Percentiles rank a stretch among this genome's conserved stretches.
These are phyloP conservation scores for Physaria fendleri DNA, from an alignment of 345 rosid genomes.

Conservation along the genomic window DNA sequence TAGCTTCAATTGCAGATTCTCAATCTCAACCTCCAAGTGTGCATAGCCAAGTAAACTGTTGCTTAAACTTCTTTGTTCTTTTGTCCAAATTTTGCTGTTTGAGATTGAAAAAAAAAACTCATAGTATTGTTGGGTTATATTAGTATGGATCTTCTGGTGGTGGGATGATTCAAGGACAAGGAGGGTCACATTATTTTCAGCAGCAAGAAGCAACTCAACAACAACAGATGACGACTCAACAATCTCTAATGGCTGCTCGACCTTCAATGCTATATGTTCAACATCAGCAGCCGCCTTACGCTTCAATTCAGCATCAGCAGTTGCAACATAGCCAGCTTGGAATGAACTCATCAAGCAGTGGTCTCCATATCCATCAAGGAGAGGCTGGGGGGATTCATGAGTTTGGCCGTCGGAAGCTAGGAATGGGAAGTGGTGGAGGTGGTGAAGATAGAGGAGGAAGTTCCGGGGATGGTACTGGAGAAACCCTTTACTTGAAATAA, in stretches of 20 bases:
- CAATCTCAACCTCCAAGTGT: constrained; percentile 82
- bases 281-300: constrained; percentile 54
- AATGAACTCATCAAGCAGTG: constrained; percentile 72
- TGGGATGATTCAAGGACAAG: constrained; percentile 62
- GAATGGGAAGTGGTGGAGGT: constrained; percentile 67
- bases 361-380: constrained; percentile 37
- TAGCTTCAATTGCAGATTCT: constrained; percentile 98
- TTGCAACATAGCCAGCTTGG: constrained; percentile 90
- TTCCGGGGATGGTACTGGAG: constrained; percentile 85
- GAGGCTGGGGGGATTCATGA: too few species aligned
- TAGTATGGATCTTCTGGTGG: constrained; percentile 65
- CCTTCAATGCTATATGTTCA: constrained; percentile 85
- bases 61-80: too few species aligned
- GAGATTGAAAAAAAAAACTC: too few species aligned
- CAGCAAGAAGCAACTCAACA: constrained; percentile 85
- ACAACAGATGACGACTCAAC: constrained; percentile 83
- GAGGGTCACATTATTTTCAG: constrained; percentile 84
- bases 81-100: too few species aligned
- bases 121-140: background rate
- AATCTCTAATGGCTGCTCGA: constrained; percentile 83
- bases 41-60: too few species aligned
- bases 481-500: constrained; percentile 79
- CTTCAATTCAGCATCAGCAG: constrained; percentile 81
- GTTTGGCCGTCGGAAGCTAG: too few species aligned
- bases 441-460: constrained; percentile 85